phyloP scores from a whole-genome alignment of 768 basidiomycete species.

The Mycena capillaripes region DNA sequence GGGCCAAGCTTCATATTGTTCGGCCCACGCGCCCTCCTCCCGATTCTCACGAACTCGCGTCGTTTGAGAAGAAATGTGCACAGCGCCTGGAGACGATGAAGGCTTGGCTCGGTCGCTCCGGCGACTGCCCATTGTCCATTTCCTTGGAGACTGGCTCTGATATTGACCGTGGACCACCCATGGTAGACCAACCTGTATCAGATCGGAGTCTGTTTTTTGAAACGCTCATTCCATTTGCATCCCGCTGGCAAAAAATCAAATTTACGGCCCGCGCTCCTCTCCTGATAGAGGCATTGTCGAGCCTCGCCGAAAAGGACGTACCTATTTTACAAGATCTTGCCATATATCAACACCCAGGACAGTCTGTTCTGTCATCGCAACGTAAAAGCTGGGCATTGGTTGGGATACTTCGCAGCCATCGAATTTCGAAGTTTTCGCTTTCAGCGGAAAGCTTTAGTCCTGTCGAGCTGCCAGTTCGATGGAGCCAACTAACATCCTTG shows the following conservation, averaged over 20 bases:
- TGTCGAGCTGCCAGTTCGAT: not conserved
- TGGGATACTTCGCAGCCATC: not conserved
- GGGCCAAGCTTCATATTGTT: conserved; percentile 22
- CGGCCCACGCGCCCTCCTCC: conserved; percentile 1
- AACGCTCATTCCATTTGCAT: conserved; percentile 1
- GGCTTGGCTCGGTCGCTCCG: not conserved
- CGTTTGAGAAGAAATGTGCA: not conserved
- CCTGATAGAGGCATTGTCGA: not conserved
- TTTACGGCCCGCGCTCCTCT: not conserved
- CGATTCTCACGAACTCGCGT: not conserved
- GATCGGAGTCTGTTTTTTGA: not conserved
- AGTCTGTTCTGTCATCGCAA: not conserved
- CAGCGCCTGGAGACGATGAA: not conserved
- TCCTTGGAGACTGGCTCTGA: not conserved
- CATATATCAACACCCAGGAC: not conserved
- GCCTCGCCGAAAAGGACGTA: not conserved
- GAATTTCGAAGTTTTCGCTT: not conserved
- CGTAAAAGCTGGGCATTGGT: not conserved
- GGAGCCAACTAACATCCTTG: not conserved
- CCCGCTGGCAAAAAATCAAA: not conserved
- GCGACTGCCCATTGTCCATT: conserved; percentile 14
- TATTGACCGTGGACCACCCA: not conserved
- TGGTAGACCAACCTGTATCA: no score
- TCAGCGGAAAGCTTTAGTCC: not conserved
- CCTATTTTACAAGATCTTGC: not conserved